phyloP scores from a whole-genome alignment of 306 rosid species.

The Prunus mume region DNA sequence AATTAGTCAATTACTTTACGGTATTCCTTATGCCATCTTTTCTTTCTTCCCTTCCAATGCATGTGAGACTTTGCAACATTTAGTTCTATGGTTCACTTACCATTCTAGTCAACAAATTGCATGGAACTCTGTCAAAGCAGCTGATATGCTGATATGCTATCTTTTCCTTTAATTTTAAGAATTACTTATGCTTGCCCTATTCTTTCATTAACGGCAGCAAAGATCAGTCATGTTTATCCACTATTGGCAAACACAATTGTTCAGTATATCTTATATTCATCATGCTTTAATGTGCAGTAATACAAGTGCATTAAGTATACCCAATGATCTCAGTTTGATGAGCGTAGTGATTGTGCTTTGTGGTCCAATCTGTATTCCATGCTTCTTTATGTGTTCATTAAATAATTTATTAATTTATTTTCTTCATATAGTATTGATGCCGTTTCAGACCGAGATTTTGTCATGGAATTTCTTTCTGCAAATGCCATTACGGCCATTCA shows the following conservation, averaged over 20 bases:
- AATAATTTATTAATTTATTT: constrained; percentile 21
- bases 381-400: not conserved
- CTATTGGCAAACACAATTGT: not conserved
- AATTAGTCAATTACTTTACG: not conserved
- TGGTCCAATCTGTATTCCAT: not conserved
- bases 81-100: not conserved
- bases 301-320: not conserved
- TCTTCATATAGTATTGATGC: constrained; percentile 74
- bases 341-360: not conserved
- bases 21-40: not conserved
- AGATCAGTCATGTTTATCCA: not conserved
- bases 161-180: not conserved
- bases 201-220: not conserved
- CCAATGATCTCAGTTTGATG: not conserved
- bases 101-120: not conserved
- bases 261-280: not conserved
- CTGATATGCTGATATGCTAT: not conserved
- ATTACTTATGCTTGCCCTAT: not conserved
- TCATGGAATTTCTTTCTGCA: constrained; percentile 83
- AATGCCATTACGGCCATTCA: constrained; percentile 87
- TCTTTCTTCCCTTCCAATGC: not conserved
- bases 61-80: not conserved
- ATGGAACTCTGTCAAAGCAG: not conserved
- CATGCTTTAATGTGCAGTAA: not conserved
- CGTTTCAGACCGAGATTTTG: constrained; percentile 94